Evolutionary conservation across 805 yeast genomes (phyloP).

Genomic region (Wickerhamomyces chaumierensis): DNA sequence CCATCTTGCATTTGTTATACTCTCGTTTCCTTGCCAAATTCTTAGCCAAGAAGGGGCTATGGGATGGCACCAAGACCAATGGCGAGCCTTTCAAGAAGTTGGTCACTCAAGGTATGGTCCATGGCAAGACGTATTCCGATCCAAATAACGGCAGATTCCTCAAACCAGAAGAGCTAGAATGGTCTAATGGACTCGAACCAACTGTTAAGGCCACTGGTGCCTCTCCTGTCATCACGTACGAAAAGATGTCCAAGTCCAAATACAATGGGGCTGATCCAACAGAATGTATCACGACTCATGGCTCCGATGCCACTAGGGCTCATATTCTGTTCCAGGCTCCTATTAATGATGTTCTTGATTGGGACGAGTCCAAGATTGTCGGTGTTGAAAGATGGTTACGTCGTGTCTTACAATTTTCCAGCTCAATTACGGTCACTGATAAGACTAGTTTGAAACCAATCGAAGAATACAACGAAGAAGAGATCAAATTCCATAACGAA

Average conservation of each 20-base stretch:
- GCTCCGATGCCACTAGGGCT: constrained; percentile 92
- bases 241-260: constrained; percentile 96
- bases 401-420: constrained; percentile 31
- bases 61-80: constrained; percentile 44
- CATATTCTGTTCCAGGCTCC: constrained; percentile 92
- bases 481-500: constrained; percentile 47
- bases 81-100: constrained; percentile 78
- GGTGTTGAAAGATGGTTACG: constrained; percentile 85
- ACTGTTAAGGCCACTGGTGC: constrained; percentile 37
- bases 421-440: constrained; percentile 8
- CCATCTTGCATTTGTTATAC: constrained; percentile 82
- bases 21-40: constrained; percentile 81
- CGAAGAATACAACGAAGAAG: constrained; percentile 25
- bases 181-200: constrained; percentile 29
- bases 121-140: constrained; percentile 72
- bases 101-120: constrained; percentile 97
- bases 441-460: constrained; percentile 1
- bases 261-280: constrained; percentile 90
- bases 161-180: constrained; percentile 64
- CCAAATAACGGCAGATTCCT: constrained; percentile 66
- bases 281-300: constrained; percentile 60
- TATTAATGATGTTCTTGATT: constrained; percentile 63
- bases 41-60: constrained; percentile 49
- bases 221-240: constrained; percentile 48
- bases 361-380: constrained; percentile 83